Base-by-base conservation (phyloP, 2,329 filamentous ascomycete genomes). In the Talaromyces pinophilus region DNA sequence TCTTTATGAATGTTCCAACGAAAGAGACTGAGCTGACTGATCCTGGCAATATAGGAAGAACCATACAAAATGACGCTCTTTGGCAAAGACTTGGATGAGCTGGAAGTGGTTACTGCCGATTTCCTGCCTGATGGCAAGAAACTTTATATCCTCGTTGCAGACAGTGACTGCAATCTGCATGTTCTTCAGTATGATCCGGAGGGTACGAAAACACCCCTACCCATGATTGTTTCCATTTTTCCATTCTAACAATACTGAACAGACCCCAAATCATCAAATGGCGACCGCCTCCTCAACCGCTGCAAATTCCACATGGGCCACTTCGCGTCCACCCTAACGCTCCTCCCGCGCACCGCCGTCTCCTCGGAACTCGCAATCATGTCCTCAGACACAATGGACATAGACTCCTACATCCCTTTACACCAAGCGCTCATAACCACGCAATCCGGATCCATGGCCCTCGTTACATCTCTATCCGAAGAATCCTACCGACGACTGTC, bases 61-160 rank as follows among this genome's bases (percentile, higher is more conserved):
- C 95, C 95, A 0, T 99, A 98, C 77, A 93, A 91, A 71, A 93
- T 99, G 88, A 90, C 93, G 69, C 85, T 97, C 3, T 93, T 98
- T 70, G 93, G 93, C 50, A 97, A 97, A 79, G 92, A 90, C 72
- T 86, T 89, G 46, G 90, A 91, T 22, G 87, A 87, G 52, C 83
- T 97, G 72, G 91, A 95, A 73, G 87, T 96, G 22, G 79, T 96
- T 40, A 86, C 90, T 5, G 92, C 92, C 1, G 94, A 98, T 67
- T 94, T 99, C 73, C 81, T 99, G 7, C 95, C 95, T 0, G 90
- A 94, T 72, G 92, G 92, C 7, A 88, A 91, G 65, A 89, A 93
- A 67, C 82, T 99, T 13, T 92, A 90, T 74, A 89, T 99, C 70
- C 83, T 97, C 48, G 90, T 92, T 5, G 88, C 90, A 13, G 94